Percentiles rank a stretch among this genome's conserved stretches.
These are phyloP conservation scores for Cucurbita maxima DNA, from an alignment of 306 rosid genomes.

Conservation along the genomic window DNA sequence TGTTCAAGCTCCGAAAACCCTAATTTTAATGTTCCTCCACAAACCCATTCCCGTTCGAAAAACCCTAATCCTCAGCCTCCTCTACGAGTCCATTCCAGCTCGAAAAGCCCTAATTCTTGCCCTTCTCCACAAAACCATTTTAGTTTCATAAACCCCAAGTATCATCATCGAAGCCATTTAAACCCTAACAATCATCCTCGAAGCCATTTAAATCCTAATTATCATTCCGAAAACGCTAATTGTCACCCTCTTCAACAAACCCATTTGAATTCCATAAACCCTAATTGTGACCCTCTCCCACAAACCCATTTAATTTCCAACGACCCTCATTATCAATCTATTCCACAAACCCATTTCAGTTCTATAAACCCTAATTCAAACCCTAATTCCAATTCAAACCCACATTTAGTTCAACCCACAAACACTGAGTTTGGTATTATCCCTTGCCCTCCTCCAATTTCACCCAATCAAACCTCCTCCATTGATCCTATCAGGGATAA, in stretches of 20 bases:
- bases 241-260: not conserved
- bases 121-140: not conserved
- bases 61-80: too few species aligned
- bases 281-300: not conserved
- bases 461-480: not conserved
- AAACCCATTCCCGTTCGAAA: too few species aligned
- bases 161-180: too few species aligned
- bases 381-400: not conserved
- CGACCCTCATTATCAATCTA: not conserved
- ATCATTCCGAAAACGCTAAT: not conserved
- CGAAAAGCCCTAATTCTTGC: not conserved
- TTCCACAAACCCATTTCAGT: not conserved
- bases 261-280: not conserved
- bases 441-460: not conserved
- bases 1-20: not conserved
- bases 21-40: not conserved
- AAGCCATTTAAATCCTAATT: too few species aligned
- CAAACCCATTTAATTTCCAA: not conserved
- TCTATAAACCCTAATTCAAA: not conserved
- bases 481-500: not conserved
- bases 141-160: not conserved
- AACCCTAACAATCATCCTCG: too few species aligned
- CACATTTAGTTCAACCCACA: too few species aligned
- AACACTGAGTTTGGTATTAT: too few species aligned
- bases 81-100: too few species aligned